These are phyloP conservation scores for Clonostachys rhizophaga DNA, from an alignment of 2,329 filamentous ascomycete species.

Conservation along the genomic window DNA sequence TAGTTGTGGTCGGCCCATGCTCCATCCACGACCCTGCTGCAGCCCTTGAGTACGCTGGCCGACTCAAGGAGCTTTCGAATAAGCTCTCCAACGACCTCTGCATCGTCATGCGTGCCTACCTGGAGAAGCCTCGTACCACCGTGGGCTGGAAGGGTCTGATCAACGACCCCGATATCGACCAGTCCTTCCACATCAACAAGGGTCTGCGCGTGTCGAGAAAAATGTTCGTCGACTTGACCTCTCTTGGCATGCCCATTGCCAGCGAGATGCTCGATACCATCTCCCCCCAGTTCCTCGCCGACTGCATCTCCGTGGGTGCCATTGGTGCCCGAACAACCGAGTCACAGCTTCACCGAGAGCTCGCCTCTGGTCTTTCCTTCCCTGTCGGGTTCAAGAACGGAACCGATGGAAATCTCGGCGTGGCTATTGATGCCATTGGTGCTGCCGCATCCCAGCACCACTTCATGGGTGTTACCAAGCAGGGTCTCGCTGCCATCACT, in stretches of 20 bases:
- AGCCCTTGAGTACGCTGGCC: constrained; percentile 82
- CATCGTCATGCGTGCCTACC: constrained; percentile 97
- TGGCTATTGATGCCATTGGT: constrained; percentile 95
- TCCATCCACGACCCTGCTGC: constrained; percentile 91
- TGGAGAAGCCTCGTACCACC: constrained; percentile 97
- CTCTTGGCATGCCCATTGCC: constrained; percentile 86
- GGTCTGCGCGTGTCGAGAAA: constrained; percentile 87
- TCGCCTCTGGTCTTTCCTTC: constrained; percentile 93
- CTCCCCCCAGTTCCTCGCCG: constrained; percentile 94
- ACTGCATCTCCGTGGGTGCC: constrained; percentile 91
- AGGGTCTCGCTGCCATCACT: constrained; percentile 91
- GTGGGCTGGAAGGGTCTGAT: constrained; percentile 99
- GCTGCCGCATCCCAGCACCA: constrained; percentile 82
- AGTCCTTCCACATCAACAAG: constrained; percentile 99
- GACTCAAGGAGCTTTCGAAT: constrained; percentile 71
- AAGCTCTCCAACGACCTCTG: constrained; percentile 79
- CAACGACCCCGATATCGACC: constrained; percentile 97
- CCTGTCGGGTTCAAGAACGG: constrained; percentile 99
- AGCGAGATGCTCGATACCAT: constrained; percentile 99
- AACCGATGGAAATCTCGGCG: constrained; percentile 84
- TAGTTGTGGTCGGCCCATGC: constrained; percentile 94
- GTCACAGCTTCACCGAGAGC: constrained; percentile 91
- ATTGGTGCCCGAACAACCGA: constrained; percentile 96
- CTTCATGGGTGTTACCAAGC: constrained; percentile 98
- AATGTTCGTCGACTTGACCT: constrained; percentile 87